Percentiles rank a stretch among this genome's conserved stretches.
phyloP scores from a whole-genome alignment of 2,329 filamentous ascomycete genomes.

The Cercospora zeina region DNA sequence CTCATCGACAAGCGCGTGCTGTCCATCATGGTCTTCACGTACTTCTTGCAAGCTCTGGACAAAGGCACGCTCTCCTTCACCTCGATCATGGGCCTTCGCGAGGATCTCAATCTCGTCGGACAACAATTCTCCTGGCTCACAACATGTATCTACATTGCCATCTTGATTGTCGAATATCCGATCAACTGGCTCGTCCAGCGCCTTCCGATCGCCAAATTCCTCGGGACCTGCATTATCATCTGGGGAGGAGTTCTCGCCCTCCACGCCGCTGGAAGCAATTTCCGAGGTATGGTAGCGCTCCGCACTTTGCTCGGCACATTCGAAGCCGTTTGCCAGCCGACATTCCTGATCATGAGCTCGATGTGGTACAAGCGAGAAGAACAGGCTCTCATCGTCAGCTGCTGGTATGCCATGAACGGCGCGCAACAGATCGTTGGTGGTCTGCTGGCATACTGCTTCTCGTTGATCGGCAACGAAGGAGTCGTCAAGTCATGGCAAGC shows the following conservation, averaged over 20 bases:
- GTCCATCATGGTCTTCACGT: constrained; percentile 69
- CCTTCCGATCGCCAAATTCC: constrained; percentile 61
- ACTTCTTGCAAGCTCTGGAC: constrained; percentile 70
- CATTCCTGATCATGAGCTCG: constrained; percentile 65
- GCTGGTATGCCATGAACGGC: constrained; percentile 55
- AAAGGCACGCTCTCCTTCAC: constrained; percentile 66
- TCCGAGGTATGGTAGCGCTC: constrained; percentile 59
- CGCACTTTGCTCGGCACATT: constrained; percentile 70
- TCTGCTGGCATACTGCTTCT: constrained; percentile 60
- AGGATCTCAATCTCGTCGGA: constrained; percentile 48
- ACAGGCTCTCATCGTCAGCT: constrained; percentile 65
- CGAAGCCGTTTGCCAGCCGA: constrained; percentile 68
- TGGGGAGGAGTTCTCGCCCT: constrained; percentile 64
- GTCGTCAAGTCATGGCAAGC: constrained; percentile 60
- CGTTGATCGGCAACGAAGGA: constrained; percentile 35
- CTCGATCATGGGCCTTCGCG: constrained; percentile 62
- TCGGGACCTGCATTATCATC: constrained; percentile 62
- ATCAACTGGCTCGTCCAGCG: constrained; percentile 64
- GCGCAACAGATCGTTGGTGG: constrained; percentile 70
- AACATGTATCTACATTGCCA: constrained; percentile 72
- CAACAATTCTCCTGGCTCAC: constrained; percentile 68
- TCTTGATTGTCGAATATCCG: constrained; percentile 70
- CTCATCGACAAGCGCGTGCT: constrained; percentile 69
- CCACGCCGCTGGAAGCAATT: constrained; percentile 63
- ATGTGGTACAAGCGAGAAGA: constrained; percentile 73